Conservation (phyloP, 2,329 filamentous ascomycete species). For the Pseudohalonectria lignicola region DNA sequence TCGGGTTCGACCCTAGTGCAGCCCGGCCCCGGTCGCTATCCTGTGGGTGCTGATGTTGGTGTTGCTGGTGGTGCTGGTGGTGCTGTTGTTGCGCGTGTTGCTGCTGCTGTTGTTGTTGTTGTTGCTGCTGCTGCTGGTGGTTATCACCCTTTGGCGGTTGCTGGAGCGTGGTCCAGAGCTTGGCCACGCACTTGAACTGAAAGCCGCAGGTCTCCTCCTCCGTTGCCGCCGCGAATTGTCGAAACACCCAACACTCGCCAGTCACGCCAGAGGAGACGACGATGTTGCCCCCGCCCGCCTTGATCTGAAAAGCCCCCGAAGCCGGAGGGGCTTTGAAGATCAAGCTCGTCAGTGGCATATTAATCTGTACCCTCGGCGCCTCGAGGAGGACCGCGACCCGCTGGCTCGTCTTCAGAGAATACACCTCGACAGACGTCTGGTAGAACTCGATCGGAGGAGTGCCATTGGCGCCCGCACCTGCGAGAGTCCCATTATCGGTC, state of each 20-base stretch:
- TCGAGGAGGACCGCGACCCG: constrained; percentile 64
- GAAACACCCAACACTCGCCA: constrained; percentile 77
- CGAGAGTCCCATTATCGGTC: no score
- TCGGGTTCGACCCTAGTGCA: constrained; percentile 28
- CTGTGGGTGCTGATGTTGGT: constrained; percentile 21
- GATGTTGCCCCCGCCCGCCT: constrained; percentile 61
- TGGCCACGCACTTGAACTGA: constrained; percentile 61
- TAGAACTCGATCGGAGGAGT: constrained; percentile 45
- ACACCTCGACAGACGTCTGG: constrained; percentile 82
- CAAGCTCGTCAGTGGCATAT: constrained; percentile 47
- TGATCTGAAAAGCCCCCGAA: constrained; percentile 61
- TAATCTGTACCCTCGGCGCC: constrained; percentile 50
- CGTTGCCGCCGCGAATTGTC: constrained; percentile 35
- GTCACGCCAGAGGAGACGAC: constrained; percentile 70
- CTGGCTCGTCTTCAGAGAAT: constrained; percentile 68
- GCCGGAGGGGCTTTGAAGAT: constrained; percentile 59
- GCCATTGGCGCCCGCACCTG: constrained; percentile 8
- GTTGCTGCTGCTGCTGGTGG: constrained; percentile 17
- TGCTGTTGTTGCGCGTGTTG: no score
- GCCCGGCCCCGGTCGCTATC: constrained; percentile 31
- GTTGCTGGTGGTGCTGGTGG: constrained; percentile 45
- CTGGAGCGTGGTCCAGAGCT: constrained; percentile 85
- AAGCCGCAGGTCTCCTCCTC: no score
- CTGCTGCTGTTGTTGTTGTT: no score
- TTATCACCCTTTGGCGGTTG: constrained; percentile 38